These are phyloP conservation scores for Candida tallmaniae DNA, from an alignment of 805 yeast species.

Conservation along the genomic window DNA sequence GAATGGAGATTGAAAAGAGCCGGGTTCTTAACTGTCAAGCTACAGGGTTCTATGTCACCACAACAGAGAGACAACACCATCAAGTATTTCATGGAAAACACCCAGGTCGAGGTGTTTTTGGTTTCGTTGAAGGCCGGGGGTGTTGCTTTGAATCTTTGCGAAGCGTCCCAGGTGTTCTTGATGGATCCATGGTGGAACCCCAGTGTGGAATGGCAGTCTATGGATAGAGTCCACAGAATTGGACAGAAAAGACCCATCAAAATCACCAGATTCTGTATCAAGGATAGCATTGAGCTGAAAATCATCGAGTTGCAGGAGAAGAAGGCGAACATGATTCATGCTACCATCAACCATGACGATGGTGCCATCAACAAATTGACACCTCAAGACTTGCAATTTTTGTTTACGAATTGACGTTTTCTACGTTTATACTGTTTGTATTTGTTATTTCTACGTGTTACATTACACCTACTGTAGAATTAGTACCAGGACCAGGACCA, in stretches of 20 bases:
- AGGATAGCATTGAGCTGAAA: constrained; percentile 94
- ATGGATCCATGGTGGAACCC: constrained; percentile 99
- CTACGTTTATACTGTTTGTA: neutral
- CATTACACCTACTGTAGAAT: no score
- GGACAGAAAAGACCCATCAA: constrained; percentile 94
- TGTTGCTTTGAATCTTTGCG: constrained; percentile 93
- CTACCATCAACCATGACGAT: constrained; percentile 90
- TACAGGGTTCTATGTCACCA: constrained; percentile 97
- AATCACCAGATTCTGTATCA: constrained; percentile 88
- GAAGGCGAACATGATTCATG: constrained; percentile 97
- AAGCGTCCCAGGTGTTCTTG: constrained; percentile 93
- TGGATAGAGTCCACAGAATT: constrained; percentile 96
- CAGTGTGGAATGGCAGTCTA: constrained; percentile 96
- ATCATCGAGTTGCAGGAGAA: constrained; percentile 95
- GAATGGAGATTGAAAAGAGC: constrained; percentile 96
- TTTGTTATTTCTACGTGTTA: no score
- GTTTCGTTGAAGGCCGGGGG: constrained; percentile 98
- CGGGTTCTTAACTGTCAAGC: constrained; percentile 89
- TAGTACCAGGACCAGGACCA: neutral
- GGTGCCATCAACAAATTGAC: constrained; percentile 85
- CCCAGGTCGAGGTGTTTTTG: constrained; percentile 86
- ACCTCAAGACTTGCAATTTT: constrained; percentile 91
- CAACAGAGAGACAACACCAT: constrained; percentile 90
- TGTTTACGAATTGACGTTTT: constrained; percentile 67
- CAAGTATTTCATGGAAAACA: constrained; percentile 85